phyloP scores from a whole-genome alignment of 2,329 filamentous ascomycete species.

The Chaetomium globosum region DNA sequence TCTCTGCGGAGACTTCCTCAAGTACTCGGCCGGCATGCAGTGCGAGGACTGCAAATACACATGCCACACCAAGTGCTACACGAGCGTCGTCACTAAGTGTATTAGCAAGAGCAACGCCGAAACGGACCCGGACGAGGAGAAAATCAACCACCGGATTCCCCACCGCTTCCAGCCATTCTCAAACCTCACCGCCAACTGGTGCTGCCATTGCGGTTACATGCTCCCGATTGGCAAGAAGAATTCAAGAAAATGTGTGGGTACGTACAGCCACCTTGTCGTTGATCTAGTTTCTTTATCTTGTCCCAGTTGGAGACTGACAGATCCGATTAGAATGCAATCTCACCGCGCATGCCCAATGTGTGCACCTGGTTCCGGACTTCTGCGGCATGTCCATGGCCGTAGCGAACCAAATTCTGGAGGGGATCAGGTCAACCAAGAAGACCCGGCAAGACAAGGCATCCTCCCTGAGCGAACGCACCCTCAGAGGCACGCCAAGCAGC shows the following conservation, averaged over 20 bases:
- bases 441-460: conserved; percentile 61
- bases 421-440: conserved; percentile 78
- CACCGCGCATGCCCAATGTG: conserved; percentile 87
- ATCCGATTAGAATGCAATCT: conserved; percentile 73
- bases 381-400: conserved; percentile 99
- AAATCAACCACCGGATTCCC: conserved; percentile 98
- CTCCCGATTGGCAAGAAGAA: conserved; percentile 94
- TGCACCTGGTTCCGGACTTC: conserved; percentile 95
- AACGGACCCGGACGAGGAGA: conserved; percentile 97
- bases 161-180: conserved; percentile 96
- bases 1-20: conserved; percentile 95
- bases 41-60: conserved; percentile 99
- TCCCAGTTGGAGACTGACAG: conserved; percentile 4
- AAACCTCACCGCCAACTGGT: conserved; percentile 98
- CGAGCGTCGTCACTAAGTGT: conserved; percentile 96
- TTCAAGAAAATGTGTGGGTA: conserved; percentile 86
- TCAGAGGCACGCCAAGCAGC: conserved; percentile 57
- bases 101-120: conserved; percentile 99
- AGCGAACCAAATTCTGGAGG: conserved; percentile 88
- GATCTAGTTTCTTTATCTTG: not conserved
- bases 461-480: conserved; percentile 66
- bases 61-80: conserved; percentile 96
- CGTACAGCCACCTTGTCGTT: conserved; percentile 34
- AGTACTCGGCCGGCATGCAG: conserved; percentile 98
- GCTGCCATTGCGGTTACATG: conserved; percentile 97